Conservation (phyloP, 1,284 basidiomycete species). For the Takashimella koratensis region DNA sequence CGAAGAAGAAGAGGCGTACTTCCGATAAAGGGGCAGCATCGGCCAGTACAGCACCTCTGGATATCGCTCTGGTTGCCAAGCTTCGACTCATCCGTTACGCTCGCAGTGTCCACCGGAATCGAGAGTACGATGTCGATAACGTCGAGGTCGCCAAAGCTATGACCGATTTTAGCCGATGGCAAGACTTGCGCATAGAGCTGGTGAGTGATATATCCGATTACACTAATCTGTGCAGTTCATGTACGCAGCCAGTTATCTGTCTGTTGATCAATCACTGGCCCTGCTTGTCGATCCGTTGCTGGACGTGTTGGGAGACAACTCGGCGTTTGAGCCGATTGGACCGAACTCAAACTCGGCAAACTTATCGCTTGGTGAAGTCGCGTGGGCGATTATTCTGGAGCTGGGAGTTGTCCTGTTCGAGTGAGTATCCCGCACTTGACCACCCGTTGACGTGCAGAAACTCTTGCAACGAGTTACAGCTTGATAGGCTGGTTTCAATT, state of each 20-base stretch:
- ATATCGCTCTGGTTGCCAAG: not conserved
- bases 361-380: constrained; percentile 12
- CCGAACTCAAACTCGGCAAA: constrained; percentile 9
- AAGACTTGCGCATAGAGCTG: not conserved
- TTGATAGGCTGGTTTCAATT: constrained; percentile 7
- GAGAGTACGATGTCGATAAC: not conserved
- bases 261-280: not conserved
- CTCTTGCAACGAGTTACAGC: constrained; percentile 8
- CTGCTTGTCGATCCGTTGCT: constrained; percentile 10
- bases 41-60: not conserved
- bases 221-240: not conserved
- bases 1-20: constrained; percentile 13
- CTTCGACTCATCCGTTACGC: not conserved
- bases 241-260: not conserved
- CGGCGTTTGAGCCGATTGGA: not conserved
- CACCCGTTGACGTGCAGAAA: no score
- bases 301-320: not conserved
- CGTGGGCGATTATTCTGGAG: constrained; percentile 23
- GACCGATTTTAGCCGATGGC: not conserved
- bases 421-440: no score
- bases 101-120: not conserved
- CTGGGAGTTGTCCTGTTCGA: constrained; percentile 22
- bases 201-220: not conserved
- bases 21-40: not conserved
- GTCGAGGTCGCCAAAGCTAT: not conserved